These are phyloP conservation scores for Speleostelium caveatum DNA, from an alignment of 78 protist species.

Conservation along the genomic window DNA sequence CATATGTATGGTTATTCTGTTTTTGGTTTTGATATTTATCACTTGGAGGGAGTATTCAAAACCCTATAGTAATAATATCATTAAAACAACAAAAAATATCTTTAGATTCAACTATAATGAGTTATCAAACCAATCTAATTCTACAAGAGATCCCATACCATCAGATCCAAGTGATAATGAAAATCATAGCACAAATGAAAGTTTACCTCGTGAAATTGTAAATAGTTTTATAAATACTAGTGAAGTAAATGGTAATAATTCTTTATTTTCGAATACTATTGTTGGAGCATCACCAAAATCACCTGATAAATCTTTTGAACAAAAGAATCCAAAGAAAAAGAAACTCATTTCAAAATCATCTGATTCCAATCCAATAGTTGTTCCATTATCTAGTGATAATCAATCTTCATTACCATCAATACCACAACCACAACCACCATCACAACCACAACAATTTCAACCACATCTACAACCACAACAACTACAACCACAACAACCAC, in stretches of 20 bases:
- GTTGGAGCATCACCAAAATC: slow-evolving; percentile 4
- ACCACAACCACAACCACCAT: neutral
- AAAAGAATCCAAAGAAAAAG: slow-evolving; percentile 6
- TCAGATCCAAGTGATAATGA: too few species aligned
- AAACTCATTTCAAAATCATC: neutral
- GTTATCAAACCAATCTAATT: too few species aligned
- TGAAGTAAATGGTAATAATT: neutral
- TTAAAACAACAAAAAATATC: neutral
- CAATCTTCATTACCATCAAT: neutral
- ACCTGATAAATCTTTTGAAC: slow-evolving; percentile 24
- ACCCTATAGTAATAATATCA: neutral
- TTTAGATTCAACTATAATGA: too few species aligned
- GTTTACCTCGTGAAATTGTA: neutral
- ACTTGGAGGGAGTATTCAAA: slow-evolving; percentile 51
- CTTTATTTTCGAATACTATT: too few species aligned
- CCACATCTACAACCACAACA: neutral
- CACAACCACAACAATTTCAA: neutral
- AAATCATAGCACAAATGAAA: too few species aligned
- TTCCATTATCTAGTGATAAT: neutral
- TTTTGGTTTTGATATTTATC: slow-evolving; percentile 38
- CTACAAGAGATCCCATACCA: too few species aligned
- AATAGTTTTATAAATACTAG: neutral
- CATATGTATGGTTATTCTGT: slow-evolving; percentile 49
- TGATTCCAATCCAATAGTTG: neutral
- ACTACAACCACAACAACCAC: neutral